These are phyloP conservation scores for Senna siamea DNA, from an alignment of 306 rosid species.

Conservation along the genomic window DNA sequence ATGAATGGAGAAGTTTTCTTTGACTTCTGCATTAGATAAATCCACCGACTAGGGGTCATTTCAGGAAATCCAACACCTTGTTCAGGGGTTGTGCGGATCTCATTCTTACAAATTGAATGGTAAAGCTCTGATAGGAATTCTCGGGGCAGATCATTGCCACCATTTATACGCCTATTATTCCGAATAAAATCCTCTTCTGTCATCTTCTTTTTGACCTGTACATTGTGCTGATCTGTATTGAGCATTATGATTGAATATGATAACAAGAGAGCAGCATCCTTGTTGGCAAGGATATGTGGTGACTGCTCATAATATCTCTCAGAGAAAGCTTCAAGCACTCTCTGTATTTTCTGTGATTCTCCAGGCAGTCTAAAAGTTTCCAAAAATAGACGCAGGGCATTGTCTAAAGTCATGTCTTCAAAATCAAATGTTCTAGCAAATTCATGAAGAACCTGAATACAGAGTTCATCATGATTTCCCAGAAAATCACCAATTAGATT, in stretches of 20 bases:
- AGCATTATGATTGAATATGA: conserved; percentile 91
- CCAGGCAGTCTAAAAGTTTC: conserved; percentile 97
- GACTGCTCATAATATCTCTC: conserved; percentile 97
- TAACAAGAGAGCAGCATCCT: conserved; percentile 92
- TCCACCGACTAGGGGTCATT: conserved; percentile 95
- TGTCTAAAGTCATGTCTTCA: conserved; percentile 84
- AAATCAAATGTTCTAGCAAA: conserved; percentile 97
- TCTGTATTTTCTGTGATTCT: conserved; percentile 97
- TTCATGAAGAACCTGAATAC: conserved; percentile 93
- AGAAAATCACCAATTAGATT: conserved; percentile 93
- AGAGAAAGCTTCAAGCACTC: conserved; percentile 98
- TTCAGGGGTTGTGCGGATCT: conserved; percentile 92
- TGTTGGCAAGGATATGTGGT: conserved; percentile 74
- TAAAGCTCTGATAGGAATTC: conserved; percentile 76
- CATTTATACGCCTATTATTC: conserved; percentile 89
- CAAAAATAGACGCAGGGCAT: conserved; percentile 85
- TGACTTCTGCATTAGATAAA: conserved; percentile 83
- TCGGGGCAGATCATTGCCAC: conserved; percentile 90
- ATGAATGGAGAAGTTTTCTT: conserved; percentile 81
- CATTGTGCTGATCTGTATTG: conserved; percentile 93
- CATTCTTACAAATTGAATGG: conserved; percentile 89
- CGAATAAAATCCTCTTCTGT: conserved; percentile 91
- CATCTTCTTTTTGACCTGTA: conserved; percentile 95
- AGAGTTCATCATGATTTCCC: conserved; percentile 94
- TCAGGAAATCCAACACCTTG: conserved; percentile 89